Conservation (phyloP, 169 alveolate species). For the Neospora caninum region DNA sequence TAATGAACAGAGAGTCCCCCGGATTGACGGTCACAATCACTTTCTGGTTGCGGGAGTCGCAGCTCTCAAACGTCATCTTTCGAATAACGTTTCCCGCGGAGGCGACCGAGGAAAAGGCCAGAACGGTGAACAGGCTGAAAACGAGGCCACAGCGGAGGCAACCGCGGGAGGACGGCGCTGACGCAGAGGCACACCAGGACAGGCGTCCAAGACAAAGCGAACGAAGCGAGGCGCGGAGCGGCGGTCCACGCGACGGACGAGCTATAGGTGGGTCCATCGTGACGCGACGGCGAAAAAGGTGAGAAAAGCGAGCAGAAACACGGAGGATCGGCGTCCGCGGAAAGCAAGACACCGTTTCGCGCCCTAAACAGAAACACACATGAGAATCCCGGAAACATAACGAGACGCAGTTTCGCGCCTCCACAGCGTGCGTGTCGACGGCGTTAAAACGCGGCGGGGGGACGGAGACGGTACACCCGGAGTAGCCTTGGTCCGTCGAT, state of each 20-base stretch:
- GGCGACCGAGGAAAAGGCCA: not conserved
- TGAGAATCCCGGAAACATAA: not conserved
- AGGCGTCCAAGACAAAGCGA: too few relatives aligned
- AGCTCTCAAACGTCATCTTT: constrained; percentile 24
- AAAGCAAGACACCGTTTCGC: not conserved
- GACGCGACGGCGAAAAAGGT: not conserved
- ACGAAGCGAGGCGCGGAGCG: too few relatives aligned
- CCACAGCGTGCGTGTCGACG: too few relatives aligned
- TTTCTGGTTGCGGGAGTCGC: constrained; percentile 30
- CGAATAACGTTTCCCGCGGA: not conserved
- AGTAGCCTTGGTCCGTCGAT: too few relatives aligned
- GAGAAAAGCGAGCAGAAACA: not conserved
- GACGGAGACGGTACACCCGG: too few relatives aligned
- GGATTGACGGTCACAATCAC: constrained; percentile 14
- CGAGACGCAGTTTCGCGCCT: too few relatives aligned
- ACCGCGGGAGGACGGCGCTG: not conserved
- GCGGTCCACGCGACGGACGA: too few relatives aligned
- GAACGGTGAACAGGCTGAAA: not conserved
- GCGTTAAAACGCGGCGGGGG: too few relatives aligned
- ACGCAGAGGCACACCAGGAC: not conserved
- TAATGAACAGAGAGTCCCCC: not conserved
- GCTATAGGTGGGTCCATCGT: too few relatives aligned
- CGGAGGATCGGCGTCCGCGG: not conserved
- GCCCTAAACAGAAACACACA: not conserved
- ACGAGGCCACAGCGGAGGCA: not conserved